A percentile compares a stretch with the other conserved stretches of the same genome.
Evolutionary conservation across 257 asterid species (phyloP).

Genomic region (Solanum medicagineum): DNA sequence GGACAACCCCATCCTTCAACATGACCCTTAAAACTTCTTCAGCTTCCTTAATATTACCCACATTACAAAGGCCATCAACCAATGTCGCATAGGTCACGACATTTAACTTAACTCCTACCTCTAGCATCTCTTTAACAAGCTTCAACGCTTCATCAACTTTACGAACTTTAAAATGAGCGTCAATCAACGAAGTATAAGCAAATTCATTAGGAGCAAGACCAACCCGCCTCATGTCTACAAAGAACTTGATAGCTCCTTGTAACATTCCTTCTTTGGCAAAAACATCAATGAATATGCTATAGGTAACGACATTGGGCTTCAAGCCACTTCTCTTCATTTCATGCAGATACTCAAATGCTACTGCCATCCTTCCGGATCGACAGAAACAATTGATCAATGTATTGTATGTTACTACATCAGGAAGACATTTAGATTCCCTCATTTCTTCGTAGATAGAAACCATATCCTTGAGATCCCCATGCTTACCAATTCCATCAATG

Average conservation of each 20-base stretch:
- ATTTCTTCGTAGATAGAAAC: conserved; percentile 58
- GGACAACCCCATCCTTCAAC: conserved; percentile 41
- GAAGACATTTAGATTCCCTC: conserved; percentile 52
- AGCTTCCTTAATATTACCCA: conserved; percentile 65
- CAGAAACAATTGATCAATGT: conserved; percentile 84
- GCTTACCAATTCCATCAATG: conserved; percentile 65
- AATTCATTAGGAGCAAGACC: conserved; percentile 77
- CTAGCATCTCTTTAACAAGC: conserved; percentile 75
- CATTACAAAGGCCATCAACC: conserved; percentile 66
- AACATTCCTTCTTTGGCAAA: conserved; percentile 86
- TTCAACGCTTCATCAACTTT: conserved; percentile 50
- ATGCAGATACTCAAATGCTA: conserved; percentile 49
- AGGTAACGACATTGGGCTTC: conserved; percentile 74
- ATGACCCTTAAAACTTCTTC: conserved; percentile 57
- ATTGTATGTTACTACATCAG: conserved; percentile 72
- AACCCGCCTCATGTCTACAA: conserved; percentile 75
- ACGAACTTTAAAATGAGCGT: conserved; percentile 64
- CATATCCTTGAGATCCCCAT: conserved; percentile 47
- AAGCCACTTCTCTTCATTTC: conserved; percentile 65
- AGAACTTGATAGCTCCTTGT: conserved; percentile 67
- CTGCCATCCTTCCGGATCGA: conserved; percentile 48
- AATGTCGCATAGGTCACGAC: conserved; percentile 60
- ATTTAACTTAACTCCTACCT: conserved; percentile 48
- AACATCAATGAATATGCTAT: conserved; percentile 81
- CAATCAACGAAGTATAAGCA: conserved; percentile 74